Base-by-base conservation (phyloP, 257 asterid genomes). In the Fraxinus cuspidata region DNA sequence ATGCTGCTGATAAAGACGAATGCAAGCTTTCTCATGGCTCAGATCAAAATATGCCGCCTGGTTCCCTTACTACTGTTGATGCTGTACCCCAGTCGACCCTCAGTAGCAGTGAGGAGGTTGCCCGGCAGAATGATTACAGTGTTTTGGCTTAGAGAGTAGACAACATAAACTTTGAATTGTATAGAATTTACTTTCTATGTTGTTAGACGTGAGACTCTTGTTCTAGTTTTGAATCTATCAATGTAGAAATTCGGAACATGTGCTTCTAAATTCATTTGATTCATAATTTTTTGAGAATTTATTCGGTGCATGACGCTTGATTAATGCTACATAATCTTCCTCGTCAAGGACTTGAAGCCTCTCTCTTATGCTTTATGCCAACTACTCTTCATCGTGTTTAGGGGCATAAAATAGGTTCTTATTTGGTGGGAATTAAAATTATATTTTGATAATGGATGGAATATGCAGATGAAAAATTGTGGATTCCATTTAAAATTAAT, bases 101-200 rank as follows among this genome's bases (percentile, higher is more conserved):
- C 23, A 88, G 84, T 84, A 86, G 80, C 72, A 80, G 86, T 6
- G 95, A 88, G 85, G 96, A 90, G 63, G 86, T 88, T 58, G 78
- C 89, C 5, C 84, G 71, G 79, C 89, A 88, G 76, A 88, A 74
- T 40, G 90, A 86, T 49, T 82, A 81, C 71, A 78, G 77, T 21
- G 88, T 88, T 23, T 66, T 84, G 11, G 90, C 77, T 65, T 88
- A 84, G 83, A 28, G 60, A 7, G 77, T 76, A 38, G 29, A 68
- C 5, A 71, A 28, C 29, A 42, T 42, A 2, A 42, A 42, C 51
- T 47, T 47, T 73, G 44, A 16, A 74, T 70, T 11, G 51, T 70
- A 23, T 51, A 29, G 31, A 80, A 63, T 67, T 49, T 72, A 7
- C 25, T 51, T 73, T 16, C 47, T 51, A 64, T 9, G 68, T 65